Evolutionary conservation across 257 asterid species (phyloP).

Genomic region (Plantago ovata): DNA sequence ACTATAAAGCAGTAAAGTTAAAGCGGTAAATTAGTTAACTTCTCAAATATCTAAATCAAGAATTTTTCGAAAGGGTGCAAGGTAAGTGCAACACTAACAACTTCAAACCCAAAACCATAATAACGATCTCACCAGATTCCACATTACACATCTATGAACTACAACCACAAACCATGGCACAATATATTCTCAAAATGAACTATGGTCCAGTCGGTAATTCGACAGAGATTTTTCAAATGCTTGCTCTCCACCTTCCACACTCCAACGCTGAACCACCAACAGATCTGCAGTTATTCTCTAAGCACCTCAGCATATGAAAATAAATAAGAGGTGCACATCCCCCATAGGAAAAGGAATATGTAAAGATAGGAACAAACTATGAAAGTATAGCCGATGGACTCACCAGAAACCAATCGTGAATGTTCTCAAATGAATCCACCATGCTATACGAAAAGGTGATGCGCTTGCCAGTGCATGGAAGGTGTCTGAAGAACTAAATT

Average conservation of each 20-base stretch:
- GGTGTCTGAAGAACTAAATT: constrained; percentile 32
- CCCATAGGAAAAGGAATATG: constrained; percentile 11
- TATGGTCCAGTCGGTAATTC: constrained; percentile 11
- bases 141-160: too few relatives aligned
- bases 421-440: constrained; percentile 40
- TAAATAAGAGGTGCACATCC: constrained; percentile 23
- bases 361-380: constrained; percentile 21
- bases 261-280: constrained; percentile 18
- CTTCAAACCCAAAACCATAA: constrained; percentile 4
- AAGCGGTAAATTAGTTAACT: not conserved
- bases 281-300: constrained; percentile 30
- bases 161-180: too few relatives aligned
- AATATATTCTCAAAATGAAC: not conserved
- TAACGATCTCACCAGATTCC: not conserved
- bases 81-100: not conserved
- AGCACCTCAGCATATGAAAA: constrained; percentile 25
- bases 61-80: not conserved
- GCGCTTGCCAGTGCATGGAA: constrained; percentile 37
- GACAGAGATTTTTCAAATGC: constrained; percentile 14
- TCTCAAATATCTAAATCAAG: not conserved
- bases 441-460: constrained; percentile 31
- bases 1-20: not conserved
- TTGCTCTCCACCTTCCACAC: constrained; percentile 16
- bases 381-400: constrained; percentile 34
- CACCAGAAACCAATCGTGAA: constrained; percentile 34